Conservation (phyloP, 148 eudicot species). For the Diospyros lotus region DNA sequence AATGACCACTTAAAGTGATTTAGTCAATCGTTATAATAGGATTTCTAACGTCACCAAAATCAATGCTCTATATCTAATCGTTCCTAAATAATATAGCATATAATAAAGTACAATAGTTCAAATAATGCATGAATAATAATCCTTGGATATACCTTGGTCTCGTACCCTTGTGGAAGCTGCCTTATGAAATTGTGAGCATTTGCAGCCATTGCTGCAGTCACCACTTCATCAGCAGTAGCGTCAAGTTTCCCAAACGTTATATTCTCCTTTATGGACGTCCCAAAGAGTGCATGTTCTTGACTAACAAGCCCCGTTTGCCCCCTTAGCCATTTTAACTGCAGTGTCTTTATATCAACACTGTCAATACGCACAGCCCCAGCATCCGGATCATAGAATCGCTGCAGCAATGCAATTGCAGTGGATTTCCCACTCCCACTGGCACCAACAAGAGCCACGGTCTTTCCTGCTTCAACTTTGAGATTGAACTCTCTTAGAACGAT, state of each 20-base stretch:
- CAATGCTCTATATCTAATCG: too few relatives aligned
- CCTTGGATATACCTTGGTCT: conserved; percentile 60
- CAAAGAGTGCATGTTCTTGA: conserved; percentile 88
- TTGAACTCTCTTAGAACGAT: conserved; percentile 58
- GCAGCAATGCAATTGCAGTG: conserved; percentile 74
- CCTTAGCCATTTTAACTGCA: conserved; percentile 82
- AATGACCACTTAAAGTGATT: too few relatives aligned
- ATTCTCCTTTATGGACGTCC: conserved; percentile 76
- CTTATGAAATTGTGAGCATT: conserved; percentile 82
- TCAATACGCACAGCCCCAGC: conserved; percentile 62
- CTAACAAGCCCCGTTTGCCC: conserved; percentile 88
- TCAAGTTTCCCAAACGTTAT: conserved; percentile 81
- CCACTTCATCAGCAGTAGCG: conserved; percentile 82
- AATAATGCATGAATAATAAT: too few relatives aligned
- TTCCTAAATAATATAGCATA: too few relatives aligned
- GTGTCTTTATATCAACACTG: conserved; percentile 54
- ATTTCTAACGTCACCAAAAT: too few relatives aligned
- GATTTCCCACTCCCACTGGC: conserved; percentile 97
- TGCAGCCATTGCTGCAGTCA: conserved; percentile 77
- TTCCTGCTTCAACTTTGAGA: conserved; percentile 65
- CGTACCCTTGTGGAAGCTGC: conserved; percentile 88
- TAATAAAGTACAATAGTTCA: too few relatives aligned
- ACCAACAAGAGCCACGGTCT: conserved; percentile 80
- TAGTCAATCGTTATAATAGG: too few relatives aligned
- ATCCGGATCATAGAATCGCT: conserved; percentile 73